Base-by-base conservation (phyloP, 345 rosid genomes). In the Brassica incana region DNA sequence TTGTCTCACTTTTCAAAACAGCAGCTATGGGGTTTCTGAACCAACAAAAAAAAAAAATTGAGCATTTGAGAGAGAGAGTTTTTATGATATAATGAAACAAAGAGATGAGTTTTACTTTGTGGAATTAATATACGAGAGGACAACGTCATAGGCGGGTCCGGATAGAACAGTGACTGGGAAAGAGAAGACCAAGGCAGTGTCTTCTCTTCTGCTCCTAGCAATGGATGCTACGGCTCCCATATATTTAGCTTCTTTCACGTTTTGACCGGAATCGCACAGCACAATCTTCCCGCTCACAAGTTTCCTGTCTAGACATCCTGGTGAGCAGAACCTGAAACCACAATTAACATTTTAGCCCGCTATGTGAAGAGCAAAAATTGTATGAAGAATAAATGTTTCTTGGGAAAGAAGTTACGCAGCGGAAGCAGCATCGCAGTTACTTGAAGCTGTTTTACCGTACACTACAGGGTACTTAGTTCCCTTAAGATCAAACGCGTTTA, bases 261-360 rank as follows among this genome's bases (percentile, higher is more conserved):
- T 69, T 0, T 5, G 0, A 0, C 0, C 0, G 0, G 67, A 72
- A 60, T 77, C 79, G 30, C 89, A 86, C 32, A 84, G 2, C 15
- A 86, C 77, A 60, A 86, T 88, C 72, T 86, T 88, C 54, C 84
- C 88, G 29, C 80, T 84, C 9, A 86, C 84, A 48, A 50, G 74
- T 10, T 52, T 80, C 8, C 58, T 50, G 56, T 83, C 66, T 15
- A 88, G 43, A 45, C 87, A 85, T 15, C 52, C 56, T 30, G 3
- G 3, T 14, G 3, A 0, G 67, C 88, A 87, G 8, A 12, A 2
- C 77, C 88, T 87, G 76, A 80, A 65, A 58, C 33, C 23, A 8
- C 6, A 75, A 5, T 29, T 5, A 23, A 7, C 52, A 23, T 16
- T 18, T 30, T 40, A 62, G 27, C 4, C 10, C 2, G 8, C 16